These are phyloP conservation scores for Pochonia chlamydosporia DNA, from an alignment of 2,329 filamentous ascomycete genomes.

Conservation along the genomic window DNA sequence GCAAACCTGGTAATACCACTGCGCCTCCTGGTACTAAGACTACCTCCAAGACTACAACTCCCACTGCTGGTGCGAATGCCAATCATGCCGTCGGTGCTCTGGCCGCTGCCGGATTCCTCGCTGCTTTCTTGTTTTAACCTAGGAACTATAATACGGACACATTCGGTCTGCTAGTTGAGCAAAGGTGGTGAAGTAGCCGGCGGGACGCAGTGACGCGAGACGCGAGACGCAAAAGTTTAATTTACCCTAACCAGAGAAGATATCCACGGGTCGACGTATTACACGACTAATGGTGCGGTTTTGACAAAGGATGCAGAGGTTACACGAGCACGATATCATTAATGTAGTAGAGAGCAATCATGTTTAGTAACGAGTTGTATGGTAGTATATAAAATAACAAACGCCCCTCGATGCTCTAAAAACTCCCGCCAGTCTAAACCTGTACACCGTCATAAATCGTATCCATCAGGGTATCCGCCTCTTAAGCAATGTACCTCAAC, in stretches of 20 bases:
- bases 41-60: constrained; percentile 11
- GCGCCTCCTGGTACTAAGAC: background rate
- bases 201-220: background rate
- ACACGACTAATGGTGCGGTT: background rate
- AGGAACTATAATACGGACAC: too few relatives aligned
- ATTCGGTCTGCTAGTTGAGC: too few relatives aligned
- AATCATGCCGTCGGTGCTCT: constrained; percentile 29
- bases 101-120: constrained; percentile 32
- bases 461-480: too few relatives aligned
- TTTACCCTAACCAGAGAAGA: too few relatives aligned
- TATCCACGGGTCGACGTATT: background rate
- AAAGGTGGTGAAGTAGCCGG: too few relatives aligned
- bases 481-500: background rate
- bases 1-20: constrained; percentile 5
- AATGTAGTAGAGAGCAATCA: background rate
- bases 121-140: constrained; percentile 35
- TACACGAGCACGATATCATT: background rate
- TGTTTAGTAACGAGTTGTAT: background rate
- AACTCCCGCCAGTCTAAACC: too few relatives aligned
- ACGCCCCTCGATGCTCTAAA: background rate
- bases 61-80: constrained; percentile 20
- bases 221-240: background rate
- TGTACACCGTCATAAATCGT: background rate
- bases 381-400: background rate
- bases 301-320: background rate